phyloP scores from a whole-genome alignment of 208 protist genomes.

The Crithidia expoeki region DNA sequence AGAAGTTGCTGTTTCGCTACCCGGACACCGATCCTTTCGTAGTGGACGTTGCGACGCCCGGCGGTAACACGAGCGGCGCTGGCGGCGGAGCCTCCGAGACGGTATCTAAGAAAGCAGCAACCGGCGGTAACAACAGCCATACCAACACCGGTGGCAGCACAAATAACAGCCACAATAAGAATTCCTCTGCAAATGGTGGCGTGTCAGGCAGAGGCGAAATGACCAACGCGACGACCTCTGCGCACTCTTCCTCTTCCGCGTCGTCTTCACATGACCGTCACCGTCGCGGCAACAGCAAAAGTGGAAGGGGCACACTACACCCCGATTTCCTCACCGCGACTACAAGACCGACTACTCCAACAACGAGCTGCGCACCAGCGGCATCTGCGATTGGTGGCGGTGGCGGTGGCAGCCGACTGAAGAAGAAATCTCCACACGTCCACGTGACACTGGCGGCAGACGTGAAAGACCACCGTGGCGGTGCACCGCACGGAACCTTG shows the following conservation, averaged over 20 bases:
- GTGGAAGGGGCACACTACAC: neutral
- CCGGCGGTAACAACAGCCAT: neutral
- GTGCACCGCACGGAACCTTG: neutral
- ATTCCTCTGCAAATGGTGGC: too few relatives aligned
- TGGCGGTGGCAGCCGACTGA: slow-evolving; percentile 10
- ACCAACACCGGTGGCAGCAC: slow-evolving; percentile 9
- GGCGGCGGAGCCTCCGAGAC: slow-evolving; percentile 3
- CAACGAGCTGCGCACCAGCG: neutral
- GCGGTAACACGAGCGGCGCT: slow-evolving; percentile 4
- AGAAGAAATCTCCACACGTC: slow-evolving; percentile 29
- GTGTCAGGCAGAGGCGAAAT: neutral
- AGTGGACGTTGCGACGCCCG: slow-evolving; percentile 38
- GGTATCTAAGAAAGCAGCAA: neutral
- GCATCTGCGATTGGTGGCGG: neutral
- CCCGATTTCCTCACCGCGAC: slow-evolving; percentile 7
- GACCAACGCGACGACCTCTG: neutral
- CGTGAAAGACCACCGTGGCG: slow-evolving; percentile 10
- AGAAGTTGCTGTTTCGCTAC: slow-evolving; percentile 84
- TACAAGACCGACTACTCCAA: neutral
- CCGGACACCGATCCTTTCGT: slow-evolving; percentile 72
- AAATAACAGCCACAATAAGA: slow-evolving; percentile 1
- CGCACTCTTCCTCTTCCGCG: neutral
- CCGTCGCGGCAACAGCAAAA: slow-evolving; percentile 1
- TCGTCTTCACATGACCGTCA: slow-evolving; percentile 17
- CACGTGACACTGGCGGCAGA: slow-evolving; percentile 27